phyloP scores from a whole-genome alignment of 2,329 filamentous ascomycete species.

The Daldinia sp. region DNA sequence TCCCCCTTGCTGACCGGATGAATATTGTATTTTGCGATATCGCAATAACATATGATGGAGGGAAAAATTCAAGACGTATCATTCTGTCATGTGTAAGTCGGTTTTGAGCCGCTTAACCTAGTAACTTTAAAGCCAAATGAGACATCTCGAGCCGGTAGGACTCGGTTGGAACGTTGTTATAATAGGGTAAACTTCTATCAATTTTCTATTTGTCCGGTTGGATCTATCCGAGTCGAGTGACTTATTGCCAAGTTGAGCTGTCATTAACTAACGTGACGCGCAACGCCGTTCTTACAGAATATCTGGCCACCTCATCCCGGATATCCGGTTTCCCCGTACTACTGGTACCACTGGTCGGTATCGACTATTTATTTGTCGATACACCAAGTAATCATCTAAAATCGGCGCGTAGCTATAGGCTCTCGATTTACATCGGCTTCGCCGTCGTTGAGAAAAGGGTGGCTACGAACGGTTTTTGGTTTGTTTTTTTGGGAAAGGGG shows the following conservation, averaged over 20 bases:
- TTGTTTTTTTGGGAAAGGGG: background rate
- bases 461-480: no score
- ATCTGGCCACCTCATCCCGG: background rate
- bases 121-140: background rate
- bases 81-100: background rate
- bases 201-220: background rate
- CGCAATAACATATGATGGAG: background rate
- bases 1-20: background rate
- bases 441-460: background rate
- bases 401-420: background rate
- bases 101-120: background rate
- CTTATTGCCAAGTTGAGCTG: conserved; percentile 11
- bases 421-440: background rate
- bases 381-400: conserved; percentile 1
- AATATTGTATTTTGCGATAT: background rate
- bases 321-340: conserved; percentile 17
- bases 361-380: conserved; percentile 1
- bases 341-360: no score
- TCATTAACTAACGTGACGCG: conserved; percentile 7
- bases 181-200: background rate
- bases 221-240: conserved; percentile 2
- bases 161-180: background rate
- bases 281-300: background rate
- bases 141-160: background rate
- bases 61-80: background rate